phyloP scores from a whole-genome alignment of 305 asterid species.

The Fraxinus xanthoxyloides region DNA sequence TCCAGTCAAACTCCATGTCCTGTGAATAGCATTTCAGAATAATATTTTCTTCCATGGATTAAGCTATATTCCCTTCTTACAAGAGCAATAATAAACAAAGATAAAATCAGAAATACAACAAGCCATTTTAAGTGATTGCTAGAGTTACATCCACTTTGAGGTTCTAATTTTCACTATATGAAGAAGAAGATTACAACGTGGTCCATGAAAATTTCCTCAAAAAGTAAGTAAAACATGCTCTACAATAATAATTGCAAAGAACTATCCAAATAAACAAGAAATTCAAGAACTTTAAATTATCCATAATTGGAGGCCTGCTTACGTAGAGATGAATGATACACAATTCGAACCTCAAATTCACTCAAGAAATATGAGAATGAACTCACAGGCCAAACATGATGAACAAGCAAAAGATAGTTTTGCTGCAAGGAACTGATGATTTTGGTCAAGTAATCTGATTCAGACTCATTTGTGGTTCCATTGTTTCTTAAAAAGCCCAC shows the following conservation, averaged over 20 bases:
- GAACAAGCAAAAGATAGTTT: slow-evolving; percentile 25
- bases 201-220: neutral
- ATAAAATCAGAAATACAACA: neutral
- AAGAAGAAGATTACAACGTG: neutral
- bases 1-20: slow-evolving; percentile 63
- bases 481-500: slow-evolving; percentile 26
- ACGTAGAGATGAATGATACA: neutral
- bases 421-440: slow-evolving; percentile 31
- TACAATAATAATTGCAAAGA: slow-evolving; percentile 1
- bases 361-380: neutral
- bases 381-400: slow-evolving; percentile 73
- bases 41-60: neutral
- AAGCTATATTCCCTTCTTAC: neutral
- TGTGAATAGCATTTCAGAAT: slow-evolving; percentile 20
- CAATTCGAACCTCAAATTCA: neutral
- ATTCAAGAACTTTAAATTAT: neutral
- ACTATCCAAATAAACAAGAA: neutral
- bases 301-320: neutral
- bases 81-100: neutral
- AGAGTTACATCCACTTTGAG: neutral
- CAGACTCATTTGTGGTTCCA: slow-evolving; percentile 27
- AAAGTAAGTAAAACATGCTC: neutral
- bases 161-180: neutral
- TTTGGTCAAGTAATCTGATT: slow-evolving; percentile 31
- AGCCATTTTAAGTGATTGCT: neutral